Evolutionary conservation across 1,139 yeast species (phyloP).

Genomic region (Suhomyces yuchorum): DNA sequence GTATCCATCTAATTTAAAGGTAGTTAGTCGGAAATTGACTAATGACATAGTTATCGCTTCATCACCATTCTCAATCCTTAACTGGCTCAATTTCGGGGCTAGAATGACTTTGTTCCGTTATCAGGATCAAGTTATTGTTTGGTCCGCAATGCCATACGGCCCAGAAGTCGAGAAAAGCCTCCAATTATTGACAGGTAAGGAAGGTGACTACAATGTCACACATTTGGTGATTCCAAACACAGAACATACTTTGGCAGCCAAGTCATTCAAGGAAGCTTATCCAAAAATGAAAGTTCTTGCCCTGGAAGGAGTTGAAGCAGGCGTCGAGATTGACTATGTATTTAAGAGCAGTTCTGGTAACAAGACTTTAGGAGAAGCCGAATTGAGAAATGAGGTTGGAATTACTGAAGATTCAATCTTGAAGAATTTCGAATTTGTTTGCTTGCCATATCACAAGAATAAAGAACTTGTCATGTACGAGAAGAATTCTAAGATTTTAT

Average conservation of each 20-base stretch:
- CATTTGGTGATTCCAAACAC: slow-evolving; percentile 54
- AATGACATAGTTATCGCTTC: slow-evolving; percentile 53
- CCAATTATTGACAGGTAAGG: slow-evolving; percentile 32
- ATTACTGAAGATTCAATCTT: slow-evolving; percentile 21
- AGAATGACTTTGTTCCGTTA: slow-evolving; percentile 56
- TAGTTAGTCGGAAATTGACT: slow-evolving; percentile 46
- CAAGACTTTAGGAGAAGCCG: slow-evolving; percentile 26
- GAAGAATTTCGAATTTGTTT: slow-evolving; percentile 29
- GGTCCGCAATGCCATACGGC: slow-evolving; percentile 66
- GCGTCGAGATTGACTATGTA: slow-evolving; percentile 32
- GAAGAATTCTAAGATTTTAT: slow-evolving; percentile 21
- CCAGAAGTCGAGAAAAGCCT: slow-evolving; percentile 45
- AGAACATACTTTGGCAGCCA: slow-evolving; percentile 61
- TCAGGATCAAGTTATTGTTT: slow-evolving; percentile 47
- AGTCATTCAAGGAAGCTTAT: slow-evolving; percentile 48
- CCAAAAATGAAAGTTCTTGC: slow-evolving; percentile 56
- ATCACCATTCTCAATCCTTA: slow-evolving; percentile 44
- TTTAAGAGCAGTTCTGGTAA: slow-evolving; percentile 33
- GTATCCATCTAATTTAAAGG: slow-evolving; percentile 41
- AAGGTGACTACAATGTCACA: slow-evolving; percentile 33
- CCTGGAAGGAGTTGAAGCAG: slow-evolving; percentile 36
- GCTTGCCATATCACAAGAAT: slow-evolving; percentile 25
- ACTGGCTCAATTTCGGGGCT: slow-evolving; percentile 56
- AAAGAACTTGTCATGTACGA: slow-evolving; percentile 29
- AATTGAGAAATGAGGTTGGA: slow-evolving; percentile 26